phyloP scores from a whole-genome alignment of 805 yeast genomes.

The Alloascoidea hylecoeti region DNA sequence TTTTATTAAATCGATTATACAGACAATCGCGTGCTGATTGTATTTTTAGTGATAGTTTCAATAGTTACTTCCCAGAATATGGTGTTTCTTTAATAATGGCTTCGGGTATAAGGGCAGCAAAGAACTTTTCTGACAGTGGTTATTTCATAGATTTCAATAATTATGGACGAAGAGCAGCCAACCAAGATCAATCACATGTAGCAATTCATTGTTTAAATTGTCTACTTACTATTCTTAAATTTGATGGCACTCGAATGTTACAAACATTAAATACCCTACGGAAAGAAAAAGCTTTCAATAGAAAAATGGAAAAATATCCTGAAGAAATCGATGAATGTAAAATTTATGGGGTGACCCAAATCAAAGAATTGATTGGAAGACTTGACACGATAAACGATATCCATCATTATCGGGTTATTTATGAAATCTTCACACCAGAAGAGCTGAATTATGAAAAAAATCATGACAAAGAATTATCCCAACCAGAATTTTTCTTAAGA shows the following conservation, averaged over 20 bases:
- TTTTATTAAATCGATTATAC: background rate
- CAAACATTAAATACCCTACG: too few species aligned
- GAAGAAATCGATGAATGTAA: background rate
- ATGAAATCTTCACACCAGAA: background rate
- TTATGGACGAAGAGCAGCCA: background rate
- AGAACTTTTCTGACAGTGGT: background rate
- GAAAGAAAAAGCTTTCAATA: background rate
- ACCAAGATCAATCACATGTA: background rate
- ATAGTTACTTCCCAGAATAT: constrained; percentile 1
- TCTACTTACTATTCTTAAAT: background rate
- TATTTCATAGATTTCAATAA: background rate
- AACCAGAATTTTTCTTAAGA: background rate
- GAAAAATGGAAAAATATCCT: background rate
- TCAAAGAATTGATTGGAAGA: background rate
- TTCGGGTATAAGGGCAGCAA: background rate
- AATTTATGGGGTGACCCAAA: background rate
- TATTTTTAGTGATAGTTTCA: background rate
- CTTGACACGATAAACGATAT: background rate
- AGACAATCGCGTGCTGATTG: background rate
- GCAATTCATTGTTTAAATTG: background rate
- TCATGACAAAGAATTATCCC: background rate
- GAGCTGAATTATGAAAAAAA: background rate
- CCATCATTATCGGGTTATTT: background rate
- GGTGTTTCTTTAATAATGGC: background rate
- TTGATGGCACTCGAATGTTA: background rate